Evolutionary conservation across 2,329 filamentous ascomycete genomes (phyloP).

Genomic region (Acrocalymma vagum): DNA sequence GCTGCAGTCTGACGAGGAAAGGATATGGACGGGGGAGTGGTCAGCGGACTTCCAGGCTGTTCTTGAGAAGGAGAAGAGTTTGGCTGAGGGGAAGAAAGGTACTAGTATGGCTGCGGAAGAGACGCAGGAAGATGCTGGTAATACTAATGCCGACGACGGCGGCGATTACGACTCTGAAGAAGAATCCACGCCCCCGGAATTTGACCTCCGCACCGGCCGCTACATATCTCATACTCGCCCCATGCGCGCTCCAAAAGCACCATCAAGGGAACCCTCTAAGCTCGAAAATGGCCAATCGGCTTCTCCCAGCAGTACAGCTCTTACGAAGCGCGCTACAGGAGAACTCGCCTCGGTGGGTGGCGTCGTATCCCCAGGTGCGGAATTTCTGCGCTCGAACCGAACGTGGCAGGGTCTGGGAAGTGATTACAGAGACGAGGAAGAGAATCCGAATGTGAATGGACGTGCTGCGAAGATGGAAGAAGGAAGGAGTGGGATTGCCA

Average conservation of each 20-base stretch:
- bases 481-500: constrained; percentile 85
- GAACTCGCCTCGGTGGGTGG: constrained; percentile 85
- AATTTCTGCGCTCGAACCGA: constrained; percentile 81
- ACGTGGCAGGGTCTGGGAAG: constrained; percentile 93
- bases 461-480: constrained; percentile 77
- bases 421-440: constrained; percentile 74
- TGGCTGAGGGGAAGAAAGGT: constrained; percentile 17
- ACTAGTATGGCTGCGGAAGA: no score
- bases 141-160: constrained; percentile 37
- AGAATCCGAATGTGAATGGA: constrained; percentile 54
- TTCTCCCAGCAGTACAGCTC: constrained; percentile 56
- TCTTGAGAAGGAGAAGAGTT: constrained; percentile 49
- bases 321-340: constrained; percentile 72
- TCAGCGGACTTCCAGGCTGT: constrained; percentile 83
- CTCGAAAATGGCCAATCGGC: constrained; percentile 10
- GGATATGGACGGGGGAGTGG: constrained; percentile 90
- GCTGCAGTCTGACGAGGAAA: constrained; percentile 75
- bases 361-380: constrained; percentile 88
- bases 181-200: constrained; percentile 79
- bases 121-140: constrained; percentile 6
- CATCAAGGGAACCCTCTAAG: constrained; percentile 29
- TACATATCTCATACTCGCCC: constrained; percentile 82
- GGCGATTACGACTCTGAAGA: constrained; percentile 73
- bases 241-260: constrained; percentile 55
- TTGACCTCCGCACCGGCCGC: constrained; percentile 87